Base-by-base conservation (phyloP, 148 eudicot genomes). In the Gaultheria prostrata region DNA sequence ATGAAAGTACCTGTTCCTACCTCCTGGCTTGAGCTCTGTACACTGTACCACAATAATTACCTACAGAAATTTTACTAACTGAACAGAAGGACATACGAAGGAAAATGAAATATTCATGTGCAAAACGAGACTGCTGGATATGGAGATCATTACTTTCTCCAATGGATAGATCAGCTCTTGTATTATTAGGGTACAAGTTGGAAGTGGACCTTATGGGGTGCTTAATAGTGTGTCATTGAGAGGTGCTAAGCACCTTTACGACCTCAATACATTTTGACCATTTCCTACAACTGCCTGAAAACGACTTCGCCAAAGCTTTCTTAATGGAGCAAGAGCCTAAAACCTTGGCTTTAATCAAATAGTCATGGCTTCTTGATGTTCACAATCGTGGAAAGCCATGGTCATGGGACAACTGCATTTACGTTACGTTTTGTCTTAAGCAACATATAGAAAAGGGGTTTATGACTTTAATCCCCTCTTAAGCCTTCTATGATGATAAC, bases 1-100 rank as follows among this genome's bases (percentile, higher is more conserved):
- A 67, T 77, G 85, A 84, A 77, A 76, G 70, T 76, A 74, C 82
- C 45, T 65, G 61, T 56, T 82, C 51, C 70, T 56, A 45, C 56
- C 56, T 73, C 50, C 14, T 65, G 26, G 48, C 32, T 77, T 30
- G 30, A 78, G 67, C 20, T 21, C 33, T 77, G 18, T 65, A 32
- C 35, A 30, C 33, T 49, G 18, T 49, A 8, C 35, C 63, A 18
- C 45, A 8, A 7, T 70, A n/a, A 43, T 79, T 57, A 8, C 1
- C 30, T 26, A 11, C 46, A 3, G 1, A n/a, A 5, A 5, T 35
- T 12, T 56, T 20, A 4, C 35, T 79, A 59, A 45, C 4, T 18
- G 33, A 3, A 32, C 59, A 48, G 28, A 77, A 18, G 80, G 24
- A 50, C 5, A 30, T 61, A 45, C 12, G 0, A 45, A 71, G 46